phyloP scores from a whole-genome alignment of 2,329 filamentous ascomycete genomes.

The Emergomyces pasteurianus region DNA sequence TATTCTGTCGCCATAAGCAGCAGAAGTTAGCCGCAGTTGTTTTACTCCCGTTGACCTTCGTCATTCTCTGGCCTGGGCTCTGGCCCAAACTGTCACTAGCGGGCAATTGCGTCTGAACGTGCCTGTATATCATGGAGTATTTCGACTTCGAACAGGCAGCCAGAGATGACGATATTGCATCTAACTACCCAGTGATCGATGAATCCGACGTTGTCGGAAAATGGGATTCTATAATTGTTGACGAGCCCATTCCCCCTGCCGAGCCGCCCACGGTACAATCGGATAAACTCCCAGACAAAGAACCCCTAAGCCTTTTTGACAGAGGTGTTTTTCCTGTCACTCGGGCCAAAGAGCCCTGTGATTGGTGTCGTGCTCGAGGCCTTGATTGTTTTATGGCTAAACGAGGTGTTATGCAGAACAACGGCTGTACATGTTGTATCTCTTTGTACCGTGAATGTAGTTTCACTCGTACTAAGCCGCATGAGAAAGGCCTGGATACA shows the following conservation, averaged over 20 bases:
- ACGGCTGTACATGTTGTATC: constrained; percentile 37
- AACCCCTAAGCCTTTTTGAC: constrained; percentile 12
- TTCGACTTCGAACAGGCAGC: constrained; percentile 38
- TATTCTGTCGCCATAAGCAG: neutral
- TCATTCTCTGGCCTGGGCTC: neutral
- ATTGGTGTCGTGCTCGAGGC: constrained; percentile 35
- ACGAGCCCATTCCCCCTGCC: constrained; percentile 29
- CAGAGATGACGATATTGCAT: constrained; percentile 29
- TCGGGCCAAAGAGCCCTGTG: constrained; percentile 34
- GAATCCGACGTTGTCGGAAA: constrained; percentile 27
- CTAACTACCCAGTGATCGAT: constrained; percentile 26
- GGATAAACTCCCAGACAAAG: constrained; percentile 11
- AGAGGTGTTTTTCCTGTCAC: constrained; percentile 32
- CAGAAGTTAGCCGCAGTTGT: neutral
- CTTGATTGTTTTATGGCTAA: constrained; percentile 36
- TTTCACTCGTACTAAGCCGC: constrained; percentile 32
- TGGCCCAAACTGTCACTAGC: neutral
- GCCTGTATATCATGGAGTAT: constrained; percentile 29
- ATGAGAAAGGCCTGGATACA: constrained; percentile 32
- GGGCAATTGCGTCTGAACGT: neutral
- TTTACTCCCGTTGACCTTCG: neutral
- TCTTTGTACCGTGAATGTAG: constrained; percentile 37
- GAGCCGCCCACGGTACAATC: constrained; percentile 14
- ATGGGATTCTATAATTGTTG: constrained; percentile 30
- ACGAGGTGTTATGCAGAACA: constrained; percentile 30